phyloP scores from a whole-genome alignment of 129 eudicot species.

The carrot (Daucus carota) region DH1_v3.0 NC_030381.2:40802501-40803000 shows the following conservation, averaged over 20 bases:
- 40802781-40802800: constrained; percentile 66
- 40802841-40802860: constrained; percentile 57
- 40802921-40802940: background rate
- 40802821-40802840: constrained; percentile 67
- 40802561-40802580: background rate
- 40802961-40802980: background rate
- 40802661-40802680: background rate
- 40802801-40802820: constrained; percentile 49
- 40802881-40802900: background rate
- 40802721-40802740: constrained; percentile 68
- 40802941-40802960: background rate
- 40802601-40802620: background rate
- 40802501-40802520: background rate
- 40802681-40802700: constrained; percentile 42
- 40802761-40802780: constrained; percentile 82
- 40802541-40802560: background rate
- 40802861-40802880: background rate
- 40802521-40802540: background rate
- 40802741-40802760: constrained; percentile 78
- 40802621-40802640: background rate
- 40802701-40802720: constrained; percentile 90
- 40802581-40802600: background rate
- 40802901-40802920: background rate
- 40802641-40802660: background rate
- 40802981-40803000: no score